Base-by-base conservation (phyloP, 2,329 filamentous ascomycete species). In the Exophiala sideris region DNA sequence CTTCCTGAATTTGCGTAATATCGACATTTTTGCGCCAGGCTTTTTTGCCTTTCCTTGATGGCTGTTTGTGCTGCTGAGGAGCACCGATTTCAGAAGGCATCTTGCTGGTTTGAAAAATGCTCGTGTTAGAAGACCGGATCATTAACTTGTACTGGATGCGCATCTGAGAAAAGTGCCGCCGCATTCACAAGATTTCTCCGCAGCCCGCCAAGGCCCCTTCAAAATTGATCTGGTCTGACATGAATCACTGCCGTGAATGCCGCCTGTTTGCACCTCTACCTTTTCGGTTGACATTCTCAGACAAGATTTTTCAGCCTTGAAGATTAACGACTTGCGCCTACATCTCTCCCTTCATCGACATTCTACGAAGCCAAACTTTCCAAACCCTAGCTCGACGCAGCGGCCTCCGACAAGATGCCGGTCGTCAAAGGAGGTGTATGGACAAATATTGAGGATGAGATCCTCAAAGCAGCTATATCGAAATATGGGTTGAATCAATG, bases 21-120 rank as follows among this genome's bases (percentile, higher is more conserved):
- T 99, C 90, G 71, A 99, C 90, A 75, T 99, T 96, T 73, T 97
- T 99, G 68, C 94, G 83, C 94, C 94, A 99, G 32, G 94, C 92
- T 76, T 95, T 97, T 75, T 97, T 97, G 65, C 95, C 94, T 71
- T 99, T 99, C 69, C 94, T 82, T 4, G 92, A 97, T 21, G 91
- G 84, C 72, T 99, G 94, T 60, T 45, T 53, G 21, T 41, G 54
- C 42, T 60, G 57, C 32, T 56, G 50, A 14, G 57, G 57, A 14
- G 57, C 54, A 24, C 36, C 38, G 32, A 42, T 52, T 12, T 24
- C 41, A 24, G 41, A 44, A 44, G 18, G 7, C 41, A 44, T 44
- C 21, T 24, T 44, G 41, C n/a, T 44, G 8, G 11, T 29, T 42
- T 44, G 29, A 24, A 11, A 14, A n/a, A 7, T 24, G 24, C 24